These are phyloP conservation scores for Paraphaeosphaeria sporulosa DNA, from an alignment of 2,329 filamentous ascomycete species.

Conservation along the genomic window DNA sequence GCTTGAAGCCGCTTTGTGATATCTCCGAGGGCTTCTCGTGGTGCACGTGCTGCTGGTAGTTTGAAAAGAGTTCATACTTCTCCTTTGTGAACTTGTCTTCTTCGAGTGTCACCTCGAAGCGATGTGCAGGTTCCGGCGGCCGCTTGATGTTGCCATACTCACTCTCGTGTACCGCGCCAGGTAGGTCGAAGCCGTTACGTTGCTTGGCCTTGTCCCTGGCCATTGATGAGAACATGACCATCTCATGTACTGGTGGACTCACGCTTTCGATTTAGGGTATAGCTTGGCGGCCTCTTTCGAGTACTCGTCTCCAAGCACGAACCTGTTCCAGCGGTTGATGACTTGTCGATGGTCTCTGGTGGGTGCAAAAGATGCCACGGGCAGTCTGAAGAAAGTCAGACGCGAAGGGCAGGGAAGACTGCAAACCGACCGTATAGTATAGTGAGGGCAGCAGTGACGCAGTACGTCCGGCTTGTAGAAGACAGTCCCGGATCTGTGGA, in stretches of 20 bases:
- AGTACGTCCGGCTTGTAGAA: constrained; percentile 81
- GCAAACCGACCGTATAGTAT: constrained; percentile 68
- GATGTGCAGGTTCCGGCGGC: constrained; percentile 71
- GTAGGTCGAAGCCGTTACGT: constrained; percentile 72
- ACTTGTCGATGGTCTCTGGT: constrained; percentile 77
- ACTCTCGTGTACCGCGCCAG: constrained; percentile 72
- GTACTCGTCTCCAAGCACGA: constrained; percentile 74
- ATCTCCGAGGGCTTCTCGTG: constrained; percentile 69
- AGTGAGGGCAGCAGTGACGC: constrained; percentile 90
- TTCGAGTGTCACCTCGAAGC: constrained; percentile 74
- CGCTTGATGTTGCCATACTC: constrained; percentile 64
- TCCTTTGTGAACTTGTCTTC: constrained; percentile 75
- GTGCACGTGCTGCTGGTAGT: constrained; percentile 79
- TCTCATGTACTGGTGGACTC: constrained; percentile 36
- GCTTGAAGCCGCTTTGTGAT: constrained; percentile 67
- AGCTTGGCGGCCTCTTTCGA: constrained; percentile 68
- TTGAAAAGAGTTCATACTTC: constrained; percentile 74
- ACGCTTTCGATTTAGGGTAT: constrained; percentile 72
- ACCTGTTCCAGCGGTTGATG: constrained; percentile 77
- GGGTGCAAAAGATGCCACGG: constrained; percentile 69
- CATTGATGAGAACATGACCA: neutral
- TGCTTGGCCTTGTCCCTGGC: constrained; percentile 65
- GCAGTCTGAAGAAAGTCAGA: constrained; percentile 59
- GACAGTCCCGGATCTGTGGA: constrained; percentile 60
- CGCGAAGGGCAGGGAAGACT: neutral